Percentiles rank a stretch among this genome's conserved stretches.
These are phyloP conservation scores for Neurospora crassa DNA, from an alignment of 2,329 filamentous ascomycete species.

Conservation along the genomic window DNA sequence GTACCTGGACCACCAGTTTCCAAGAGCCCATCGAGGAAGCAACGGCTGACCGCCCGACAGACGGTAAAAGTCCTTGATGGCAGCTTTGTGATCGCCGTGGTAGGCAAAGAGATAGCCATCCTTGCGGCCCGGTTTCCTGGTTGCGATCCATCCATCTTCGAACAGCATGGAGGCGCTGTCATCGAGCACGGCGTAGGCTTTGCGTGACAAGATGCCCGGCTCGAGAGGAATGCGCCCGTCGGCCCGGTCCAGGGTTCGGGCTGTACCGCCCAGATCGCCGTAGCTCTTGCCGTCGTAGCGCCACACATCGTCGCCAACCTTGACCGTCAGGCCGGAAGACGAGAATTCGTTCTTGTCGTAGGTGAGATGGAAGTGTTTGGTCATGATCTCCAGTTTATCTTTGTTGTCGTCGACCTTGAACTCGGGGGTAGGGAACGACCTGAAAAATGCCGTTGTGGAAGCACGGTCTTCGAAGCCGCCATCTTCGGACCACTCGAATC, in stretches of 20 bases:
- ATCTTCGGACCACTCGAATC: constrained; percentile 54
- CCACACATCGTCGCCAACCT: constrained; percentile 39
- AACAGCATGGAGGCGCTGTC: constrained; percentile 20
- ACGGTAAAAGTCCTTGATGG: constrained; percentile 19
- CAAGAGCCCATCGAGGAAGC: constrained; percentile 34
- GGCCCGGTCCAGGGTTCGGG: constrained; percentile 24
- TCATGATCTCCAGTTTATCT: constrained; percentile 44
- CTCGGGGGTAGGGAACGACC: constrained; percentile 33
- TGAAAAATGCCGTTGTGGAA: constrained; percentile 51
- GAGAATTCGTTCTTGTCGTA: constrained; percentile 50
- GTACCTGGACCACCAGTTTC: constrained; percentile 59
- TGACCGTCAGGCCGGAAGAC: constrained; percentile 36
- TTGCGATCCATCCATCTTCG: constrained; percentile 16
- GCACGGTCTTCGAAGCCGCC: constrained; percentile 52
- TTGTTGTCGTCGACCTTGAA: constrained; percentile 38
- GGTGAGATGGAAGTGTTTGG: constrained; percentile 41
- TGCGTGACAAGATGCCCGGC: constrained; percentile 18
- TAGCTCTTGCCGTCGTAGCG: constrained; percentile 37
- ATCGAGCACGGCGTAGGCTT: constrained; percentile 17
- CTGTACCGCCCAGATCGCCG: constrained; percentile 33
- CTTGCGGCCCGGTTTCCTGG: constrained; percentile 13
- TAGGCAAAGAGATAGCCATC: constrained; percentile 20
- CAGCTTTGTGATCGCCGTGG: constrained; percentile 19
- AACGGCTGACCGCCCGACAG: constrained; percentile 29
- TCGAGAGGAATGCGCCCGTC: constrained; percentile 20